Evolutionary conservation across 2,329 filamentous ascomycete genomes (phyloP), one percentile per base, ranked within the genome.

Genomic region (Pestalotiopsis sp.): DNA sequence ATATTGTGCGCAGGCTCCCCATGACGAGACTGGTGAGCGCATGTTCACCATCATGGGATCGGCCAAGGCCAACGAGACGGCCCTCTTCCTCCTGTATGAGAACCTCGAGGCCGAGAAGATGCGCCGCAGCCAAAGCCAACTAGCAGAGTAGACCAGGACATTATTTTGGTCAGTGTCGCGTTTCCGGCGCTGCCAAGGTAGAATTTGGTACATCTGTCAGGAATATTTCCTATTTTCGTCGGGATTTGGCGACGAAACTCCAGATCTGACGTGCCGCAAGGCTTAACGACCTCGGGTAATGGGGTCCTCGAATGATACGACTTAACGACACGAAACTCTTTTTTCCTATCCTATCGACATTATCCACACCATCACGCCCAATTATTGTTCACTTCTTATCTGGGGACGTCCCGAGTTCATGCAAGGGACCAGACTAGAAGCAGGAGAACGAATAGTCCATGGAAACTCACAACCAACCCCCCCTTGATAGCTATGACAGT

Each of bases 31-130:
- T 70, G 96, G 96, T 73, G 96, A 99, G 87, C 92, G 96, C 77
- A 99, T 99, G 96, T 99, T 99, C 85, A 99, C 96, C 78, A 99
- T 99, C 80, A 98, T 97, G 89, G 96, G 96, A 74, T 97, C 93
- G 70, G 91, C 93, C 70, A 92, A 92, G 83, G 94, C 94, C 72
- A 99, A 99, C 77, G 96, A 99, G 83, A 95, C 94, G 75, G 96
- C 96, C 4, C 87, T 99, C 36, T 98, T 97, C 82, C 90, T 99
- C 66, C 87, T 99, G 72, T 99, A 99, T 80, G 96, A 99, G 87
- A 99, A 99, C 83, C 90, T 99, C 65, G 96, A 99, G 85, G 95
- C 95, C 17, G 96, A 99, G 86, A 99, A 99, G 89, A 97, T 97
- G 91, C 94, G 96, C 77, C 93, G 96, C 80, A 97, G 94, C 86